Evolutionary conservation across 768 basidiomycete genomes (phyloP).

Genomic region (Tephrocybe sp.): DNA sequence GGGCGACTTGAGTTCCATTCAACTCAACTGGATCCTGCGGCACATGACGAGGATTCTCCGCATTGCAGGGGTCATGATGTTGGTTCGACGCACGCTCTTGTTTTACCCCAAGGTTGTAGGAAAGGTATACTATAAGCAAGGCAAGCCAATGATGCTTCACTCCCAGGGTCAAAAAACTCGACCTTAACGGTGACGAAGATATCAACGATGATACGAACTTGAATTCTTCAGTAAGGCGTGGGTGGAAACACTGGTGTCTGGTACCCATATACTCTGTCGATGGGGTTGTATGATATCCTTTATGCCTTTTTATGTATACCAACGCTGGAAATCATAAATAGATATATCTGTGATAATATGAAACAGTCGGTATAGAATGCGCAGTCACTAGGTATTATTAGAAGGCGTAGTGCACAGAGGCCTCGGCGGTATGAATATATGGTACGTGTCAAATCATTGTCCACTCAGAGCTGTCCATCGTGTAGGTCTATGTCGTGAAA

Average conservation of each 20-base stretch:
- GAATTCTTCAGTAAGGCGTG: slow-evolving; percentile 48
- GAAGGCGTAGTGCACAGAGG: too few species aligned
- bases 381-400: too few species aligned
- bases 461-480: too few species aligned
- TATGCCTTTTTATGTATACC: too few species aligned
- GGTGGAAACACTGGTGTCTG: slow-evolving; percentile 77
- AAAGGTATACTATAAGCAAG: slow-evolving; percentile 75
- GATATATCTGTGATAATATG: too few species aligned
- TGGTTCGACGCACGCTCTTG: slow-evolving; percentile 74
- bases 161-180: slow-evolving; percentile 3
- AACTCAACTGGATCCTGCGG: slow-evolving; percentile 82
- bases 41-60: slow-evolving; percentile 80
- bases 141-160: neutral
- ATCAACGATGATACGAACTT: slow-evolving; percentile 53
- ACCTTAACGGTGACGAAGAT: slow-evolving; percentile 4
- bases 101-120: slow-evolving; percentile 84
- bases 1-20: slow-evolving; percentile 92
- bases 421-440: too few species aligned
- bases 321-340: too few species aligned
- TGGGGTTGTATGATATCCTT: too few species aligned
- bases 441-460: too few species aligned
- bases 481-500: slow-evolving; percentile 4
- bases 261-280: slow-evolving; percentile 74
- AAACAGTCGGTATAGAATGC: too few species aligned
- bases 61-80: slow-evolving; percentile 53